Conservation (phyloP, 179 eudicot genomes). For the Silene vulgaris region DNA sequence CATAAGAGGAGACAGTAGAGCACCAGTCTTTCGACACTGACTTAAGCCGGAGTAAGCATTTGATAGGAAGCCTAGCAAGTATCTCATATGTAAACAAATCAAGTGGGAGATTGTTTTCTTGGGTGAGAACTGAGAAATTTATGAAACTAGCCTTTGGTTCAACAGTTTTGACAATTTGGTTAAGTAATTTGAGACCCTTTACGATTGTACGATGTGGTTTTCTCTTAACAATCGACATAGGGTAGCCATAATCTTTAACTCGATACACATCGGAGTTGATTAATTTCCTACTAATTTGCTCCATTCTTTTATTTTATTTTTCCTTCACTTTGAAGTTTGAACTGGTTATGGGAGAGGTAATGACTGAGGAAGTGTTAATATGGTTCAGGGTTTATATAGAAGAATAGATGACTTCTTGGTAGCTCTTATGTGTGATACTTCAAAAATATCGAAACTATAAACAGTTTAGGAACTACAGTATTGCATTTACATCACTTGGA, state of each 20-base stretch:
- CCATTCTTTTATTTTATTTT: neutral
- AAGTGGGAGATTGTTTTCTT: slow-evolving; percentile 20
- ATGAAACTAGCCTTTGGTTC: neutral
- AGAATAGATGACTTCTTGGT: neutral
- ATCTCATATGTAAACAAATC: slow-evolving; percentile 14
- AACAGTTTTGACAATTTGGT: neutral
- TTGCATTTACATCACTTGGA: too few species aligned
- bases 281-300: neutral
- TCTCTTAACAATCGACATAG: neutral
- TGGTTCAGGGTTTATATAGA: slow-evolving; percentile 20
- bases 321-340: neutral
- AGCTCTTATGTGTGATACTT: too few species aligned
- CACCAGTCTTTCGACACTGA: slow-evolving; percentile 24
- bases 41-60: neutral
- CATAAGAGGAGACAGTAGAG: slow-evolving; percentile 28
- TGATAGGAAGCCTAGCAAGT: slow-evolving; percentile 21
- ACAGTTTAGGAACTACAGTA: too few species aligned
- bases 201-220: slow-evolving; percentile 23
- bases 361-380: slow-evolving; percentile 14
- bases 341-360: neutral
- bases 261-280: neutral
- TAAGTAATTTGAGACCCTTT: slow-evolving; percentile 16
- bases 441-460: neutral
- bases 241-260: slow-evolving; percentile 4
- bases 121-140: neutral